Conservation (phyloP, 495 filamentous ascomycete genomes). For the Physcia stellaris region DNA sequence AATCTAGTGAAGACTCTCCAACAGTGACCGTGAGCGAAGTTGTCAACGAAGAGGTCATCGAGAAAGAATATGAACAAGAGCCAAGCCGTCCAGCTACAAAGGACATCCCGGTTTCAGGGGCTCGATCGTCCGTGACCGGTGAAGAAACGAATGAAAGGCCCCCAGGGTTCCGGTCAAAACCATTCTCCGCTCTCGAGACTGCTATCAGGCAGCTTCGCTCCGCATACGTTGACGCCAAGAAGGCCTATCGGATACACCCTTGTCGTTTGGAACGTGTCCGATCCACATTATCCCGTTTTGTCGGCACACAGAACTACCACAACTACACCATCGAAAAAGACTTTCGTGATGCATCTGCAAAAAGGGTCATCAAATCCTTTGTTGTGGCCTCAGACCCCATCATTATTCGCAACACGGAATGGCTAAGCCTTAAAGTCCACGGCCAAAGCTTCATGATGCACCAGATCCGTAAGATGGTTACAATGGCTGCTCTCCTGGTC, state of each 20-base stretch:
- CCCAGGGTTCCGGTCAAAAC: not conserved
- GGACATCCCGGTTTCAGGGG: not conserved
- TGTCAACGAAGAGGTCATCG: not conserved
- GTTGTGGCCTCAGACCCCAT: constrained; percentile 55
- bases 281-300: constrained; percentile 51
- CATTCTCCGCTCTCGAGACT: constrained; percentile 30
- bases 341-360: constrained; percentile 63
- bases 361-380: constrained; percentile 84
- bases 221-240: constrained; percentile 64
- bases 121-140: not conserved
- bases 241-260: constrained; percentile 64
- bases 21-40: not conserved
- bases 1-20: not conserved
- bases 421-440: constrained; percentile 90
- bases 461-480: constrained; percentile 98
- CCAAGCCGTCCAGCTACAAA: not conserved
- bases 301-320: constrained; percentile 80
- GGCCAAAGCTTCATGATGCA: constrained; percentile 99
- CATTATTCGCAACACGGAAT: constrained; percentile 78
- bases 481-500: constrained; percentile 72
- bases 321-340: constrained; percentile 92
- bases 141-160: not conserved
- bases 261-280: constrained; percentile 59
- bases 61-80: not conserved
- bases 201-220: constrained; percentile 63